Conservation (phyloP, 352 stramenopile genomes). For the Phytophthora fragariaefolia region DNA sequence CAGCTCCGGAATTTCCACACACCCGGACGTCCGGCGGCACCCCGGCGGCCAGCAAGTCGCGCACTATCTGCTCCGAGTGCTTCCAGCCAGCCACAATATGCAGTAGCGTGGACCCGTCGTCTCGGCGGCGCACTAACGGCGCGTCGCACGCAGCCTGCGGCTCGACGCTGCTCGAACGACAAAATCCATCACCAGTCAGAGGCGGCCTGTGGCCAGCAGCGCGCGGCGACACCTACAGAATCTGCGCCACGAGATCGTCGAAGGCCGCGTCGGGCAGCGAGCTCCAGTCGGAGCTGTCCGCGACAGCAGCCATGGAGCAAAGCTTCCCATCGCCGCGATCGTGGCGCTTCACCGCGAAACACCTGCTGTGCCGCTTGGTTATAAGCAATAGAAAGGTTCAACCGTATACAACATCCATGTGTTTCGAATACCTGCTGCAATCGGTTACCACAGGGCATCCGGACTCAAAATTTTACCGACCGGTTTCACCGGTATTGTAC, state of each 20-base stretch:
- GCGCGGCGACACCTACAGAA: constrained; percentile 45
- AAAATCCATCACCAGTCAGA: background rate
- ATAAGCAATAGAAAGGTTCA: constrained; percentile 1
- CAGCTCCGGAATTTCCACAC: background rate
- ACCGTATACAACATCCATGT: background rate
- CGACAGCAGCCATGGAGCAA: constrained; percentile 24
- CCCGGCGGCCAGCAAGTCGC: constrained; percentile 45
- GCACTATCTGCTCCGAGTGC: constrained; percentile 59
- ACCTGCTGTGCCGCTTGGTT: background rate
- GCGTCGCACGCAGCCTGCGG: constrained; percentile 40
- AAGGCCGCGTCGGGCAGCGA: constrained; percentile 48
- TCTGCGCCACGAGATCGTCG: constrained; percentile 53
- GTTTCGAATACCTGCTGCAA: background rate
- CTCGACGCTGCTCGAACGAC: constrained; percentile 45
- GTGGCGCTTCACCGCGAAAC: background rate
- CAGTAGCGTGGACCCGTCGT: constrained; percentile 61
- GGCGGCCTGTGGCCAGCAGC: background rate
- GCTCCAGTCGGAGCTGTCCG: constrained; percentile 27
- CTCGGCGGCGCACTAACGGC: constrained; percentile 21
- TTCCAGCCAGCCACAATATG: constrained; percentile 64
- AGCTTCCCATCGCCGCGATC: constrained; percentile 20
- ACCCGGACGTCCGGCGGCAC: constrained; percentile 46
- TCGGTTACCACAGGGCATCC: background rate
- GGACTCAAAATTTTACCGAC: background rate
- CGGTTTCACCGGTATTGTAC: too few species aligned